Evolutionary conservation across 345 rosid genomes (phyloP).

Genomic region (Citrus maxima): DNA sequence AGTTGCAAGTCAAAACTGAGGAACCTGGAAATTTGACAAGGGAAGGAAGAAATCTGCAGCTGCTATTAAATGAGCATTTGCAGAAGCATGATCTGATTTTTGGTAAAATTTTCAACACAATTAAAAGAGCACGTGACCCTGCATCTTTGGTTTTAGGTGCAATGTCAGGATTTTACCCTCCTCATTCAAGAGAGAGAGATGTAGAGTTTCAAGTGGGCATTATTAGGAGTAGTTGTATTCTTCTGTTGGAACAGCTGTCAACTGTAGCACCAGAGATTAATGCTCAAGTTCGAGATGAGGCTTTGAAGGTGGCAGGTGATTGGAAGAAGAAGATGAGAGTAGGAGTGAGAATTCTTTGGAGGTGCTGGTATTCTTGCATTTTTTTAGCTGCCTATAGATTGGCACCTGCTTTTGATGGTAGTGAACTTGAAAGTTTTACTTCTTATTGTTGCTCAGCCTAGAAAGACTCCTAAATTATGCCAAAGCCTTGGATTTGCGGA

Average conservation of each 20-base stretch:
- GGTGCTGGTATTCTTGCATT: too few relatives aligned
- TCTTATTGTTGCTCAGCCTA: conserved; percentile 15
- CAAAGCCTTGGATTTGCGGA: conserved; percentile 30
- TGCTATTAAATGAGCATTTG: conserved; percentile 43
- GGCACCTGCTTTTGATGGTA: conserved; percentile 15
- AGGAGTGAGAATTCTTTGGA: too few relatives aligned
- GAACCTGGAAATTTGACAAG: conserved; percentile 27
- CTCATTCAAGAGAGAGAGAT: too few relatives aligned
- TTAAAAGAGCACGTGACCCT: conserved; percentile 42
- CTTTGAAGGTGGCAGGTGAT: conserved; percentile 22
- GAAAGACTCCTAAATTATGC: conserved; percentile 26
- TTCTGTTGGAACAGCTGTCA: neutral
- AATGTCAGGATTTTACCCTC: too few relatives aligned
- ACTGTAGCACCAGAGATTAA: conserved; percentile 19
- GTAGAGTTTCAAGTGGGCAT: too few relatives aligned
- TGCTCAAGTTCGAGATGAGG: conserved; percentile 23
- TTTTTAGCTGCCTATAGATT: too few relatives aligned
- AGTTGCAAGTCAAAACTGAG: conserved; percentile 26
- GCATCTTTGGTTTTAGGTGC: neutral
- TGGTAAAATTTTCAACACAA: conserved; percentile 17
- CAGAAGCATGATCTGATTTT: conserved; percentile 26
- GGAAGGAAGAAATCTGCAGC: conserved; percentile 39
- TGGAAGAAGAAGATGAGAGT: conserved; percentile 18
- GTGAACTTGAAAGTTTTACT: conserved; percentile 28
- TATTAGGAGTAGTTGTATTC: too few relatives aligned